Base-by-base conservation (phyloP, 2,329 filamentous ascomycete species). In the Fusarium buharicum region DNA sequence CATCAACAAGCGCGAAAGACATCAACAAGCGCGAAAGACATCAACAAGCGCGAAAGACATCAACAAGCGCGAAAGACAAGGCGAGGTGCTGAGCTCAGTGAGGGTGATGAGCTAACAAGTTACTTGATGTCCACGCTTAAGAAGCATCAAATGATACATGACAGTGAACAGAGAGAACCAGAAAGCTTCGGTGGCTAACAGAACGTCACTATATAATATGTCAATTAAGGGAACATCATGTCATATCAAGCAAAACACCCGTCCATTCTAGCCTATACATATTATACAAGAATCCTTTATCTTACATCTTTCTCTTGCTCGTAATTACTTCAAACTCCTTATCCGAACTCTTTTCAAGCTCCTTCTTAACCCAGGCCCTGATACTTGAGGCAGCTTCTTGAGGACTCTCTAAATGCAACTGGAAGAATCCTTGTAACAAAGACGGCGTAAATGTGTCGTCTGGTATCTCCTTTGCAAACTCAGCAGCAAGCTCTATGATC, bases 391-490 rank as follows among this genome's bases (percentile, higher is more conserved):
- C 72, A 1, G 79, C 79, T 4, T 72, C 66, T 4, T 69, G 63
- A 0, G 79, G 78, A 12, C 75, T 76, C n/a, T 77, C 73, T 24
- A 78, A 69, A 55, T 81, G 75, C 4, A 75, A 72, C 31, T 81
- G 78, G 4, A 84, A 74, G 62, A 77, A 83, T 1, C 80, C 82
- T 53, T 84, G 82, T 4, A 84, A 58, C 31, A 81, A 73, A 0
- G 82, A 82, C 0, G 82, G 82, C 0, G 81, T 83, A 43, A 84
- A 80, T 0, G 72, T 75, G 38, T 76, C 69, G 7, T 78, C 73
- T 0, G 80, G 80, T 17, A 89, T 80, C 62, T 81, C 78, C 39
- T 79, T 78, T 7, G 82, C 78, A 51, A 91, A 88, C 28, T 80
- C 75, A 12, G 76, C 69, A 0, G 84, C 82, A 30, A 90, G 84